Evolutionary conservation across 345 rosid genomes (phyloP).

Genomic region (Arabidopsis arenosa): DNA sequence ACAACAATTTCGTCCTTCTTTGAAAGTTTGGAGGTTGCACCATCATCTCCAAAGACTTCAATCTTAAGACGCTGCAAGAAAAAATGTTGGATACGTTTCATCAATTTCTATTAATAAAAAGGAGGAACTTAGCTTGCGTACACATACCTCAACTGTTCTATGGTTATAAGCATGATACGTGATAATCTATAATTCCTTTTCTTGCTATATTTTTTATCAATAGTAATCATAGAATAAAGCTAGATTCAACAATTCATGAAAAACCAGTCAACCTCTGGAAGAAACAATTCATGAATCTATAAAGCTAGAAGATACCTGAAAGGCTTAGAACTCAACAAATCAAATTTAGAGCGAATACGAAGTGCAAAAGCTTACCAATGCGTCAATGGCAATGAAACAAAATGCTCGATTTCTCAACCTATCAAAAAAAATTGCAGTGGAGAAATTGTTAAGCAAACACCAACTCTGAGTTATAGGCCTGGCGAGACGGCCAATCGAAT

Average conservation of each 20-base stretch:
- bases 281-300: no score
- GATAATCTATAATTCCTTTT: background rate
- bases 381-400: no score
- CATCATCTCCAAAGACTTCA: slow-evolving; percentile 77
- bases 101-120: slow-evolving; percentile 62
- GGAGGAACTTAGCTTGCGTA: slow-evolving; percentile 4
- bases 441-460: no score
- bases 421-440: no score
- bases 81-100: slow-evolving; percentile 88
- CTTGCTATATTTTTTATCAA: background rate
- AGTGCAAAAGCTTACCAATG: no score
- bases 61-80: slow-evolving; percentile 90
- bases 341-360: no score
- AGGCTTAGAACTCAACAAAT: no score
- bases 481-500: no score
- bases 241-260: slow-evolving; percentile 14
- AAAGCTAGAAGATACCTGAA: no score
- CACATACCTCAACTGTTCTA: background rate
- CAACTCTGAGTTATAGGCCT: no score
- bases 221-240: slow-evolving; percentile 9
- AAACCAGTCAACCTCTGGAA: no score
- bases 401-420: no score
- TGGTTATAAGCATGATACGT: background rate
- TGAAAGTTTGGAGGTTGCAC: slow-evolving; percentile 67
- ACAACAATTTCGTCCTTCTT: slow-evolving; percentile 90